These are phyloP conservation scores for Rosa chinensis DNA, from an alignment of 306 rosid genomes.

Conservation along the genomic window DNA sequence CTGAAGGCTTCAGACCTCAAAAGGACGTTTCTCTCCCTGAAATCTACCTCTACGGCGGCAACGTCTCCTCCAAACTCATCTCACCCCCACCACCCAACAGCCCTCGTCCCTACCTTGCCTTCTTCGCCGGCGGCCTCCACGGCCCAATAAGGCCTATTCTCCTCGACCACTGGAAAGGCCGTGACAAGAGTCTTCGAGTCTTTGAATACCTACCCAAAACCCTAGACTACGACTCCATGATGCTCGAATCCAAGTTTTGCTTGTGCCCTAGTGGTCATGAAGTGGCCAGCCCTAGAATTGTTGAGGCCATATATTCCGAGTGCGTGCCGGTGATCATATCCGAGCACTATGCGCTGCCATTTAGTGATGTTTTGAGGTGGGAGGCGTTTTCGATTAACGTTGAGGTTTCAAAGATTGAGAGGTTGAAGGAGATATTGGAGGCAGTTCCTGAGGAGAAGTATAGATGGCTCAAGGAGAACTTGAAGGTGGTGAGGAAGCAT, in stretches of 20 bases:
- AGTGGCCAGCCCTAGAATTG: slow-evolving; percentile 87
- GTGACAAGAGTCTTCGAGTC: slow-evolving; percentile 43
- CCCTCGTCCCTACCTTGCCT: slow-evolving; percentile 54
- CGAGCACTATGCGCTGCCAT: slow-evolving; percentile 45
- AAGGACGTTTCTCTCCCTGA: slow-evolving; percentile 83
- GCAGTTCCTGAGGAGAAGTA: slow-evolving; percentile 50
- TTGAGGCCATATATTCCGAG: slow-evolving; percentile 76
- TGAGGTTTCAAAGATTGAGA: slow-evolving; percentile 62
- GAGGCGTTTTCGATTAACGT: slow-evolving; percentile 61
- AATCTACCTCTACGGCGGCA: slow-evolving; percentile 64
- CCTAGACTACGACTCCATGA: slow-evolving; percentile 56
- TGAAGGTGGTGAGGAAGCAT: slow-evolving; percentile 64
- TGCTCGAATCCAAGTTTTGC: slow-evolving; percentile 76
- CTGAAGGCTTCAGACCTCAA: slow-evolving; percentile 85
- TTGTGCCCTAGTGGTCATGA: slow-evolving; percentile 87
- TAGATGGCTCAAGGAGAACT: slow-evolving; percentile 50
- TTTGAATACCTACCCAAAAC: slow-evolving; percentile 66
- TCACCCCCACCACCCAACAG: slow-evolving; percentile 37
- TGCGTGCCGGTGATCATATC: slow-evolving; percentile 73
- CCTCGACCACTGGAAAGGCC: slow-evolving; percentile 59
- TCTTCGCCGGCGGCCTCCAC: slow-evolving; percentile 85
- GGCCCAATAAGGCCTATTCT: slow-evolving; percentile 71
- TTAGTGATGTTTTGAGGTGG: slow-evolving; percentile 73
- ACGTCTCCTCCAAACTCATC: slow-evolving; percentile 50
- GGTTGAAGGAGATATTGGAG: slow-evolving; percentile 54